A percentile compares a stretch with the other conserved stretches of the same genome.
Evolutionary conservation across 352 stramenopile species (phyloP).

Genomic region (Phytophthora chlamydospora): DNA sequence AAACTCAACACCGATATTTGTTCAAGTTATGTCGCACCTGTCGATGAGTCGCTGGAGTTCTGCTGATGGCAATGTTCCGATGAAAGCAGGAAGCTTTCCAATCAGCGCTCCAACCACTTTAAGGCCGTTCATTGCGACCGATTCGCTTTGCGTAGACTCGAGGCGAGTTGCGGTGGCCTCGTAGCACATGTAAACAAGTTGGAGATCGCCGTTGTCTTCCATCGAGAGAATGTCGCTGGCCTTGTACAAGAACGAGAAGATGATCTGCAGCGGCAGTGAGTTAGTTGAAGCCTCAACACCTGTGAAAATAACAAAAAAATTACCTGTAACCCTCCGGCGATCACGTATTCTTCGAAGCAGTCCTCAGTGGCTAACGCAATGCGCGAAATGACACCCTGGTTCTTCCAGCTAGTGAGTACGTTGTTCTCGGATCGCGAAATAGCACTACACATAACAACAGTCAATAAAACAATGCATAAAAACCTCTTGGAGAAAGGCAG

Average conservation of each 20-base stretch:
- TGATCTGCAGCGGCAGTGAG: conserved; percentile 29
- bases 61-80: conserved; percentile 28
- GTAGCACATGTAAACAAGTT: conserved; percentile 35
- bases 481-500: neutral
- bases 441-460: conserved; percentile 19
- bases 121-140: conserved; percentile 56
- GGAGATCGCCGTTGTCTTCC: conserved; percentile 23
- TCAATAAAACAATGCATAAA: neutral
- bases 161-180: conserved; percentile 28
- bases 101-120: conserved; percentile 66
- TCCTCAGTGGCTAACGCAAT: conserved; percentile 24
- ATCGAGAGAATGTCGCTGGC: conserved; percentile 28
- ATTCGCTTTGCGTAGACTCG: conserved; percentile 30
- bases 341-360: conserved; percentile 27
- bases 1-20: neutral
- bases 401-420: conserved; percentile 35
- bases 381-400: conserved; percentile 22
- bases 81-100: conserved; percentile 51
- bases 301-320: conserved; percentile 8
- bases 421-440: conserved; percentile 32
- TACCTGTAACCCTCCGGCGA: conserved; percentile 44
- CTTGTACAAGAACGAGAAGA: conserved; percentile 61
- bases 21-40: conserved; percentile 26
- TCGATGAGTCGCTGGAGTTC: conserved; percentile 39
- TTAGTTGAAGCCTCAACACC: no score